These are phyloP conservation scores for Pelargonium cotyledonis DNA, from an alignment of 441 rosid species.

Conservation along the genomic window DNA sequence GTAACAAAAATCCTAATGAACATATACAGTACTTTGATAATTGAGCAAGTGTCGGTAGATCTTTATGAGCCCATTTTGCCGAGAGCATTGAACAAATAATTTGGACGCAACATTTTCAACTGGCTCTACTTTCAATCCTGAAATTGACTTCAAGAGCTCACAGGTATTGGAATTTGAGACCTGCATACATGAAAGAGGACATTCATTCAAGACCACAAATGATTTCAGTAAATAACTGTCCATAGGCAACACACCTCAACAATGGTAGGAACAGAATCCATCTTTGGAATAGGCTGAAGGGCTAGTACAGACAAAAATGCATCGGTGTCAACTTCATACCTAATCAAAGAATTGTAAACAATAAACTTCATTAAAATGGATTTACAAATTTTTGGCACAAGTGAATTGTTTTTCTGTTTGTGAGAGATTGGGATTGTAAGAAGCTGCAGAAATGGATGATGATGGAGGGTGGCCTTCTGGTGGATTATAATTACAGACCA, in stretches of 20 bases:
- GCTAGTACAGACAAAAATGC: conserved; percentile 92
- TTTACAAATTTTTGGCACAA: conserved; percentile 7
- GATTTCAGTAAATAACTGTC: neutral
- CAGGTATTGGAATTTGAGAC: conserved; percentile 72
- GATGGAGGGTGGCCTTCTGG: too few species aligned
- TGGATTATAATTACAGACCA: too few species aligned
- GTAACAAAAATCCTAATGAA: conserved; percentile 18
- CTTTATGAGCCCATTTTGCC: conserved; percentile 86
- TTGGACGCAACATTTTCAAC: conserved; percentile 89
- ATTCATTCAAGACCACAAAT: conserved; percentile 12
- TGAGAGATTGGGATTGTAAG: too few species aligned
- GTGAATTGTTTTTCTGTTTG: conserved; percentile 9
- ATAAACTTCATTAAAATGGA: conserved; percentile 14
- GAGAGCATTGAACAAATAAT: conserved; percentile 94
- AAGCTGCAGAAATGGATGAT: too few species aligned
- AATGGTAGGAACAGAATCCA: conserved; percentile 76
- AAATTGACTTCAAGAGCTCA: conserved; percentile 80
- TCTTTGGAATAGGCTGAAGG: conserved; percentile 69
- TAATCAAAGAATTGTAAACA: conserved; percentile 30
- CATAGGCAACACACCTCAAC: conserved; percentile 66
- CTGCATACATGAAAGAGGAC: conserved; percentile 36
- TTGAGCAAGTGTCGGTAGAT: conserved; percentile 91
- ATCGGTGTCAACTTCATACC: conserved; percentile 91
- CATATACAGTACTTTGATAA: conserved; percentile 58
- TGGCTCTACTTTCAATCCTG: conserved; percentile 80